Conservation (phyloP, 2,329 filamentous ascomycete species). For the Clonostachys solani region DNA sequence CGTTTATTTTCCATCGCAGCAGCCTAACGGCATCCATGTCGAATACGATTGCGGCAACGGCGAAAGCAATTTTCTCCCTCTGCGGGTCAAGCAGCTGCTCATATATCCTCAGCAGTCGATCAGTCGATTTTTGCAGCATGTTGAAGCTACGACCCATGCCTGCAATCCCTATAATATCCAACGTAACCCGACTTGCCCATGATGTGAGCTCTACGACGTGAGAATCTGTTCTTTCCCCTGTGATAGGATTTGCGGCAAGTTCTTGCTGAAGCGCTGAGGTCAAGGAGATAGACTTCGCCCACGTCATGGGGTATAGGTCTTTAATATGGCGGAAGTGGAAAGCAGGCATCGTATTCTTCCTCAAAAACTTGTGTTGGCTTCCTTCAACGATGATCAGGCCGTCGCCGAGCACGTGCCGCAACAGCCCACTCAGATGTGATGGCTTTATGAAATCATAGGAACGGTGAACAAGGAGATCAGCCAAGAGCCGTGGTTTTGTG, state of each 20-base stretch:
- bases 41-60: conserved; percentile 28
- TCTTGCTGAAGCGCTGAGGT: conserved; percentile 36
- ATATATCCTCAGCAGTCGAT: conserved; percentile 32
- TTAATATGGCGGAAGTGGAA: conserved; percentile 68
- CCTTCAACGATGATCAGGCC: conserved; percentile 63
- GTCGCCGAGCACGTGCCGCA: conserved; percentile 50
- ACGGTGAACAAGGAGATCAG: conserved; percentile 16
- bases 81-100: conserved; percentile 38
- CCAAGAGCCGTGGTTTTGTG: conserved; percentile 13
- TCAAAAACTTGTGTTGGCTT: conserved; percentile 64
- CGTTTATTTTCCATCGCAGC: conserved; percentile 41
- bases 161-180: conserved; percentile 57
- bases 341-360: conserved; percentile 64
- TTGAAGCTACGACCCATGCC: conserved; percentile 52
- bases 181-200: conserved; percentile 48
- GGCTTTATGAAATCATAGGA: conserved; percentile 54
- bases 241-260: conserved; percentile 9
- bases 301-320: conserved; percentile 66
- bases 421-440: conserved; percentile 33
- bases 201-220: conserved; percentile 26
- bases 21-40: conserved; percentile 26
- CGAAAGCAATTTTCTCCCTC: conserved; percentile 38
- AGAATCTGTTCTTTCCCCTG: neutral
- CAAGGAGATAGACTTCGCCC: conserved; percentile 43
- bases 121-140: conserved; percentile 20